These are phyloP conservation scores for Malus fusca DNA, from an alignment of 306 rosid genomes.

Conservation along the genomic window DNA sequence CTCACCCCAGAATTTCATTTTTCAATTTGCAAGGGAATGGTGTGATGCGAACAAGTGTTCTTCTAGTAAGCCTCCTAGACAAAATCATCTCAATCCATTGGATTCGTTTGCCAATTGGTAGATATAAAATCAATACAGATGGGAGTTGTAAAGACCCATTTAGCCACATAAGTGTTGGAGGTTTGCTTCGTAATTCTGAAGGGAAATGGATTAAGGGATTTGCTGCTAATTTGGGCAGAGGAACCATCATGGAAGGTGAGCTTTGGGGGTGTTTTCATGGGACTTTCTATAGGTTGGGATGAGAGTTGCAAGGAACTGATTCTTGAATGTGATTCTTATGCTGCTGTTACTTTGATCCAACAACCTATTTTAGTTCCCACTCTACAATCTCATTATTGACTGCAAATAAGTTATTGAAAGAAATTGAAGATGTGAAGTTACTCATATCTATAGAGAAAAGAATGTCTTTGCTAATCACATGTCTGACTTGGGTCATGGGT, in stretches of 20 bases:
- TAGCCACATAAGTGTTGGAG: neutral
- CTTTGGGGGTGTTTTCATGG: neutral
- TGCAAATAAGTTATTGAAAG: neutral
- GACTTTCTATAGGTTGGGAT: neutral
- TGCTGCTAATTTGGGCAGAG: neutral
- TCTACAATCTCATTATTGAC: neutral
- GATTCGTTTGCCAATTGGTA: no score
- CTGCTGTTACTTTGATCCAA: neutral
- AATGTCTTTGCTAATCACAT: no score
- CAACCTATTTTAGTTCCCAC: accelerated
- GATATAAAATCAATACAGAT: neutral
- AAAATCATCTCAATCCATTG: no score
- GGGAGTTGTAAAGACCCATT: neutral
- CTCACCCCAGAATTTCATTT: neutral
- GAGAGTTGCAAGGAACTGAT: neutral
- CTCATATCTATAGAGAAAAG: no score
- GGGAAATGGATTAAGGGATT: neutral
- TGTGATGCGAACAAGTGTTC: no score
- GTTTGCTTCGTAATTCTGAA: neutral
- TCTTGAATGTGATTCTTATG: neutral
- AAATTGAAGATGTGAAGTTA: neutral
- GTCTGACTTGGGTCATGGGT: neutral
- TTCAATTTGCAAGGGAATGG: neutral
- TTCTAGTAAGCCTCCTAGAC: no score
- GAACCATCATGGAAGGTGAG: neutral